phyloP scores from a whole-genome alignment of 2,329 filamentous ascomycete genomes.

The Phymatotrichopsis omnivora region DNA sequence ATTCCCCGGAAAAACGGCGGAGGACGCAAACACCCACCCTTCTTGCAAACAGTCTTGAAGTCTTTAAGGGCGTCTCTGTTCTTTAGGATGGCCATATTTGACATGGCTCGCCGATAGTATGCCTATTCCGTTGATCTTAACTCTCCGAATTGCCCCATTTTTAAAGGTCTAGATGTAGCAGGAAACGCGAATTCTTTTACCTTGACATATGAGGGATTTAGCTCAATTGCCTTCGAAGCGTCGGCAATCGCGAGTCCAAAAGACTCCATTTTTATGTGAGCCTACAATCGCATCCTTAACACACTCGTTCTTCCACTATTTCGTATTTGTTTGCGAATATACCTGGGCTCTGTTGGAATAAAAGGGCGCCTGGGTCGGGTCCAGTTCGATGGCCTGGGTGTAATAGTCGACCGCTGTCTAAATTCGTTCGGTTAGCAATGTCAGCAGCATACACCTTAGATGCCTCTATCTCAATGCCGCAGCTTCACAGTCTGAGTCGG shows the following conservation, averaged over 20 bases:
- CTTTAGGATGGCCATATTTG: constrained; percentile 80
- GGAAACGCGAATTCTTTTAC: constrained; percentile 40
- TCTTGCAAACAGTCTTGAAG: constrained; percentile 81
- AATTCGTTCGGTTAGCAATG: not conserved
- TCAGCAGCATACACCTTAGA: not conserved
- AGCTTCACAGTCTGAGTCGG: not conserved
- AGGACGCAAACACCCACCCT: constrained; percentile 34
- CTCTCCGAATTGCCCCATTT: too few relatives aligned
- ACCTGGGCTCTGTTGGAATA: constrained; percentile 95
- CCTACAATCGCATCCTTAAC: constrained; percentile 49
- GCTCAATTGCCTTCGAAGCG: constrained; percentile 79
- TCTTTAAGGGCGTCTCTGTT: constrained; percentile 82
- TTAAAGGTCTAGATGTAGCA: not conserved
- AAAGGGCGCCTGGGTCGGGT: constrained; percentile 77
- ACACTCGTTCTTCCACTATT: too few relatives aligned
- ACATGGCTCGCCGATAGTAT: constrained; percentile 86
- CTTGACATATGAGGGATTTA: constrained; percentile 83
- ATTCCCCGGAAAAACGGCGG: not conserved
- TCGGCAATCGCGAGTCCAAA: constrained; percentile 90
- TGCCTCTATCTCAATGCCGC: not conserved
- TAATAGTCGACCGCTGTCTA: constrained; percentile 67
- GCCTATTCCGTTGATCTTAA: too few relatives aligned
- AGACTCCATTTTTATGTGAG: constrained; percentile 88
- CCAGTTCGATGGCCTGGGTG: constrained; percentile 72
- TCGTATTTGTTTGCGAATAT: too few relatives aligned